phyloP scores from a whole-genome alignment of 345 rosid species.

The Hibiscus syriacus region DNA sequence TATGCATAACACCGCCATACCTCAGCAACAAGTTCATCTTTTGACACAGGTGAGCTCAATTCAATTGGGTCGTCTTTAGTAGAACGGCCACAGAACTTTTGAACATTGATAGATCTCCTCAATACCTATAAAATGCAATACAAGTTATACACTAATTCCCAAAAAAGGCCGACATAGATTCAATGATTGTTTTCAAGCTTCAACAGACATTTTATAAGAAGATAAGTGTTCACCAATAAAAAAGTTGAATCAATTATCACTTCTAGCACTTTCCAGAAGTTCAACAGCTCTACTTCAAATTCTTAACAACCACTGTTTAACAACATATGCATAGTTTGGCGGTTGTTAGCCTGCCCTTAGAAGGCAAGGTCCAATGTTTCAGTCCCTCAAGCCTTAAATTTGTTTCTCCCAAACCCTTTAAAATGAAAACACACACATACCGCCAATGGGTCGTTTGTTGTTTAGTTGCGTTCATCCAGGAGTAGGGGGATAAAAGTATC shows the following conservation, averaged over 20 bases:
- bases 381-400: neutral
- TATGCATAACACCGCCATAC: conserved; percentile 24
- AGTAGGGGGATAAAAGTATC: neutral
- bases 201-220: neutral
- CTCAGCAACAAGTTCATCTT: conserved; percentile 70
- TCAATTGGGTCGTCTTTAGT: conserved; percentile 71
- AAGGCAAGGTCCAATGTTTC: neutral
- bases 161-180: neutral
- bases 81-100: conserved; percentile 58
- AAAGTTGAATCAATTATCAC: neutral
- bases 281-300: neutral
- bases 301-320: neutral
- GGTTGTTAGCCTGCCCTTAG: neutral
- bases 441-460: neutral
- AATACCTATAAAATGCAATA: conserved; percentile 32
- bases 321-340: neutral
- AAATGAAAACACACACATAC: neutral
- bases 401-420: neutral
- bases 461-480: neutral
- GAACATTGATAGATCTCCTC: conserved; percentile 49
- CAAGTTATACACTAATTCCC: neutral
- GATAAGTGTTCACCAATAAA: conserved; percentile 1
- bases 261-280: neutral
- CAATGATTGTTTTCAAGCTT: neutral
- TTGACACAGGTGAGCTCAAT: conserved; percentile 56